A percentile compares a stretch with the other conserved stretches of the same genome.
Evolutionary conservation across 495 filamentous ascomycete genomes (phyloP).

Genomic region (Choiromyces venosus): DNA sequence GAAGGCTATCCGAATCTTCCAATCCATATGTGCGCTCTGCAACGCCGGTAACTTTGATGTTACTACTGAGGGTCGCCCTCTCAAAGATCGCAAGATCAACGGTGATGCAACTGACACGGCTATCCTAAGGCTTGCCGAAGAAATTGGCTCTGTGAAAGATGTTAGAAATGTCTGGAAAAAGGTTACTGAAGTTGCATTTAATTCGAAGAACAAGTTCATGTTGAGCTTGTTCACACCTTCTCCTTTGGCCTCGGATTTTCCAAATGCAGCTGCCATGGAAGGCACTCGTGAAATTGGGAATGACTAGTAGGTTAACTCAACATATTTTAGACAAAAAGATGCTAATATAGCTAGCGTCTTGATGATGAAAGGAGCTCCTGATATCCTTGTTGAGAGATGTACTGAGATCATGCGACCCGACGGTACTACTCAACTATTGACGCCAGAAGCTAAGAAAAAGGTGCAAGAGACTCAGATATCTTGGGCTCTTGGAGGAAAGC

Average conservation of each 20-base stretch:
- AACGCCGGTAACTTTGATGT: constrained; percentile 67
- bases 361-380: constrained; percentile 63
- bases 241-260: no score
- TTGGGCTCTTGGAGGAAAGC: constrained; percentile 55
- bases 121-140: constrained; percentile 61
- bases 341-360: constrained; percentile 30
- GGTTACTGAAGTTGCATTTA: constrained; percentile 65
- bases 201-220: constrained; percentile 76
- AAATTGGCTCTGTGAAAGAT: constrained; percentile 50
- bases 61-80: constrained; percentile 50
- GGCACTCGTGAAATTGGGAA: no score
- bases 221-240: constrained; percentile 36
- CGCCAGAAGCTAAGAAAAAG: no score
- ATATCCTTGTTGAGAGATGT: no score
- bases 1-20: constrained; percentile 47
- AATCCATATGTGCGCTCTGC: constrained; percentile 55
- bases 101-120: constrained; percentile 72
- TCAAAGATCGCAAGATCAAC: constrained; percentile 55
- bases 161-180: constrained; percentile 52
- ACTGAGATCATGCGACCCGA: no score
- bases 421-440: no score
- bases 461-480: constrained; percentile 57
- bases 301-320: not conserved
- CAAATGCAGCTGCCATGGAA: no score
- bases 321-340: no score